Conservation (phyloP, 768 basidiomycete species). For the Candolleomyces eurysporus region DNA sequence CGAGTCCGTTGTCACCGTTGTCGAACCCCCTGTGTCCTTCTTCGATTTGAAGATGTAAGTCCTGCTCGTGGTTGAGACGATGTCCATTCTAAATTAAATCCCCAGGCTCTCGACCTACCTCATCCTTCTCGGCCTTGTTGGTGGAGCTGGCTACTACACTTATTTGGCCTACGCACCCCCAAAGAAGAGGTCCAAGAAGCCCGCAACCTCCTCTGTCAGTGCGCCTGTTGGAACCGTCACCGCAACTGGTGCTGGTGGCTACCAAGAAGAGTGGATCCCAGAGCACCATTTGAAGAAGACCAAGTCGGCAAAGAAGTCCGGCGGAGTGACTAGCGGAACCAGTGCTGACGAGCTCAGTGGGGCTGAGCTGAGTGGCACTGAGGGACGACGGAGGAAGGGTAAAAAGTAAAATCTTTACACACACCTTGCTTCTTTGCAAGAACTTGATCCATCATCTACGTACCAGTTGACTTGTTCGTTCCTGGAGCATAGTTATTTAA, state of each 20-base stretch:
- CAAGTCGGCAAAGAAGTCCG: constrained; percentile 50
- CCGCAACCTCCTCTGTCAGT: constrained; percentile 41
- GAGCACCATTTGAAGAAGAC: constrained; percentile 78
- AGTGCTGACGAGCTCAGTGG: constrained; percentile 70
- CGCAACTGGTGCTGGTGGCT: constrained; percentile 65
- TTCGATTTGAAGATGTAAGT: constrained; percentile 80
- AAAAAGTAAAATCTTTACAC: constrained; percentile 26
- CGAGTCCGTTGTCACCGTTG: constrained; percentile 73
- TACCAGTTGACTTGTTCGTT: not conserved
- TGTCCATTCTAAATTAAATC: not conserved
- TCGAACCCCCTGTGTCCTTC: constrained; percentile 75
- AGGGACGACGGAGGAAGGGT: constrained; percentile 57
- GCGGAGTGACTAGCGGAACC: constrained; percentile 39
- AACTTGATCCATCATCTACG: not conserved
- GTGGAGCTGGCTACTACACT: constrained; percentile 60
- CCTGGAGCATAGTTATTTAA: not conserved
- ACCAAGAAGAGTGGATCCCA: constrained; percentile 93
- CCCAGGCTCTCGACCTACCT: constrained; percentile 65
- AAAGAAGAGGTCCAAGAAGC: constrained; percentile 60
- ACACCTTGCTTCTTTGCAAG: not conserved
- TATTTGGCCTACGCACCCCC: constrained; percentile 61
- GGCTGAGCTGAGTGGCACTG: constrained; percentile 61
- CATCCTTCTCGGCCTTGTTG: constrained; percentile 61
- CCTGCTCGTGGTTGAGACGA: not conserved
- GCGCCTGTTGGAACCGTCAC: constrained; percentile 57